Evolutionary conservation across 257 asterid genomes (phyloP), one percentile per base, ranked within the genome.

Genomic region (Striga asiatica): DNA sequence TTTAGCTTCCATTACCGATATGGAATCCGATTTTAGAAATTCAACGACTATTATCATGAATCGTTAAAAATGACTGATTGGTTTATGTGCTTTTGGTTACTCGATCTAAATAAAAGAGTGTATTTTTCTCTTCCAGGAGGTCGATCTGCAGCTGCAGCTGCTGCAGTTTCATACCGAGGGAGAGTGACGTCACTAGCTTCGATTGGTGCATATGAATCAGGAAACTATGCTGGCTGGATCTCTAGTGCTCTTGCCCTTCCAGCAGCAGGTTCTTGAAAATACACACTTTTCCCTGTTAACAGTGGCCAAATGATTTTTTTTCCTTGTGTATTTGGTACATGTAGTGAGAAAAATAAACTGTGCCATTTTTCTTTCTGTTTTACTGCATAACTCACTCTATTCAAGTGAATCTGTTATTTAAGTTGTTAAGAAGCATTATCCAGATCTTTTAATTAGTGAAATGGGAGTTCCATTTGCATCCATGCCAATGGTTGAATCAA

Each of bases 221-320:
- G 78, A 76, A 79, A 79, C 63, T 70, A 74, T 12, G 68, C 58
- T 64, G 73, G 78, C 35, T 92, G 93, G 97, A 70, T 91, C 61
- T 67, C 92, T 42, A 81, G 93, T 54, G 79, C 71, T 57, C 76
- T 92, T 61, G 75, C 85, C 66, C 81, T 92, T 67, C 94, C 99
- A 38, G 86, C 81, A 14, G 97, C 99, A 82, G 99, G 99, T 89
- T 20, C 48, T 21, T 21, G n/a, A n/a, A n/a, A 66, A n/a, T 41
- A 56, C 31, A 31, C 10, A 9, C 25, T 28, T 28, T 41, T 18
- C 38, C 39, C 35, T 35, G 13, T 21, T 35, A 19, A 24, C 54
- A n/a, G 28, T 38, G 47, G 22, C 58, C 8, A 43, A 39, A 39
- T 13, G 20, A 39, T 39, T 56, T 50, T 51, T 23, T 20, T 22